Percentiles rank a stretch among this genome's conserved stretches.
phyloP scores from a whole-genome alignment of 2,329 filamentous ascomycete genomes.

The Penicillium nordicum region DNA sequence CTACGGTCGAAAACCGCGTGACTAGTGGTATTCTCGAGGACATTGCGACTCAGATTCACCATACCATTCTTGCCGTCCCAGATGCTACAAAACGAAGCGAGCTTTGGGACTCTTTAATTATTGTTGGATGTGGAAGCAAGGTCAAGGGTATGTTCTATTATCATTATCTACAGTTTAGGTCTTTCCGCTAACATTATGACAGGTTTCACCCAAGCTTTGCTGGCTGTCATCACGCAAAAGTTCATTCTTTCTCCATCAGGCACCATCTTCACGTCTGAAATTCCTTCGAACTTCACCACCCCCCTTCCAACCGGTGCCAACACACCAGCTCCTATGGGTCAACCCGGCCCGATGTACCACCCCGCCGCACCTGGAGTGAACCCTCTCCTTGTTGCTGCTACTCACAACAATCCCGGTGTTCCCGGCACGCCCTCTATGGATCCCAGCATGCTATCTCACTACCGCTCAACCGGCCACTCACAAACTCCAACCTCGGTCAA shows the following conservation, averaged over 20 bases:
- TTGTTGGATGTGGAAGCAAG: constrained; percentile 81
- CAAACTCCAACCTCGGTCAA: constrained; percentile 84
- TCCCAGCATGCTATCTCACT: constrained; percentile 40
- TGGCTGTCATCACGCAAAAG: constrained; percentile 73
- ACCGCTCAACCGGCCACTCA: constrained; percentile 60
- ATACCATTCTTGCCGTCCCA: constrained; percentile 75
- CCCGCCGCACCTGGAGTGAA: constrained; percentile 66
- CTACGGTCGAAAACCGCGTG: constrained; percentile 31
- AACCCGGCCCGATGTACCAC: constrained; percentile 52
- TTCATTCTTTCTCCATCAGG: constrained; percentile 90
- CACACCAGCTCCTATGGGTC: constrained; percentile 57
- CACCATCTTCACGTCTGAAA: constrained; percentile 95
- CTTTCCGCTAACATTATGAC: constrained; percentile 26
- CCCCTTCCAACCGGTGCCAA: constrained; percentile 88
- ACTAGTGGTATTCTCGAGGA: constrained; percentile 70
- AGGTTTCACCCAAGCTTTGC: constrained; percentile 85
- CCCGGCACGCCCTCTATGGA: constrained; percentile 39
- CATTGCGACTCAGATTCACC: constrained; percentile 79
- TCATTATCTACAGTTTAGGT: not conserved
- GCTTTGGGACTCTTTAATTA: constrained; percentile 88
- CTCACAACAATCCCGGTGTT: constrained; percentile 48
- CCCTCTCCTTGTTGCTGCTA: constrained; percentile 86
- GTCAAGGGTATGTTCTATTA: constrained; percentile 50
- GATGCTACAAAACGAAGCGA: constrained; percentile 79
- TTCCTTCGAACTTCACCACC: constrained; percentile 89